phyloP scores from a whole-genome alignment of 2,329 filamentous ascomycete species.

The Dendryphion nanum region DNA sequence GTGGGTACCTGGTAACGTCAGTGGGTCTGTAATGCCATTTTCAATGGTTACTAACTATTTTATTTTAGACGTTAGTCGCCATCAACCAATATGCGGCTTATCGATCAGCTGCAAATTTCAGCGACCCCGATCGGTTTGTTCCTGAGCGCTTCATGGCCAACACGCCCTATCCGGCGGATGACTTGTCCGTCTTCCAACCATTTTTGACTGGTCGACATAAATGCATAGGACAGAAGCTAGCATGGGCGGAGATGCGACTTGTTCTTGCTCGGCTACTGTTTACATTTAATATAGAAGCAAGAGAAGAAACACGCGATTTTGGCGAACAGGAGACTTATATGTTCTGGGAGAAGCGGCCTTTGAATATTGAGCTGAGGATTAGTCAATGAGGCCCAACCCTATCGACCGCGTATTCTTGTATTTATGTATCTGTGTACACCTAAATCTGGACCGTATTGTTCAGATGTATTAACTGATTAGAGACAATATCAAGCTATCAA shows the following conservation, averaged over 20 bases:
- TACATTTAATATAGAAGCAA: constrained; percentile 35
- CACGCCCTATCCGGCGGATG: constrained; percentile 22
- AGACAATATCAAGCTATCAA: too few species aligned
- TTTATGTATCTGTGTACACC: too few species aligned
- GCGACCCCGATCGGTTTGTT: constrained; percentile 24
- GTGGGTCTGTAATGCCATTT: constrained; percentile 1
- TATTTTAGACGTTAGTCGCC: constrained; percentile 15
- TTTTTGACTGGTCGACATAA: constrained; percentile 25
- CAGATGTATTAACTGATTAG: too few species aligned
- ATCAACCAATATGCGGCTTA: constrained; percentile 25
- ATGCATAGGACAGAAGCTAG: constrained; percentile 27
- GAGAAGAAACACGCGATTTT: constrained; percentile 16
- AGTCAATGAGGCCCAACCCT: too few species aligned
- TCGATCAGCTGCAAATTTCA: constrained; percentile 25
- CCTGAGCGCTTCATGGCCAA: constrained; percentile 34
- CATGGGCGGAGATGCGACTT: constrained; percentile 34
- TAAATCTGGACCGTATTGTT: too few species aligned
- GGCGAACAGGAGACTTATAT: constrained; percentile 22
- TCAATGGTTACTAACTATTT: not conserved
- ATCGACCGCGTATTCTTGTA: too few species aligned
- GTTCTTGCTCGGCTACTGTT: constrained; percentile 42
- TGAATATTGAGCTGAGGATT: constrained; percentile 5
- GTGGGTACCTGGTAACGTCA: constrained; percentile 7
- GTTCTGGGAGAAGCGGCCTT: constrained; percentile 19
- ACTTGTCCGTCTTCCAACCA: constrained; percentile 21